Evolutionary conservation across 2,329 filamentous ascomycete genomes (phyloP).

Genomic region (Pochonia chlamydosporia): DNA sequence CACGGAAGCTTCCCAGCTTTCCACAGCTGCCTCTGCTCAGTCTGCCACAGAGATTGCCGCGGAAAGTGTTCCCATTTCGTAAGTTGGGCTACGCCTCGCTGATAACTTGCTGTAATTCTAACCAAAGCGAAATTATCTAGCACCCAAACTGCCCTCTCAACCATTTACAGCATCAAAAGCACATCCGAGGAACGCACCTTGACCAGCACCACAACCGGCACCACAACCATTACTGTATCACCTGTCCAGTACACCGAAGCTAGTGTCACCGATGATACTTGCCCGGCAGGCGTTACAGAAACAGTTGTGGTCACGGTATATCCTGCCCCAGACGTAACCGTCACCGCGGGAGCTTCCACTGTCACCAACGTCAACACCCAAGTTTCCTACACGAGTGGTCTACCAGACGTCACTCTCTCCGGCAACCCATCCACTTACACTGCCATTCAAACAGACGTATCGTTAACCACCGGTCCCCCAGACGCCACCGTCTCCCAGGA

Average conservation of each 20-base stretch:
- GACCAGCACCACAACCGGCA: constrained; percentile 16
- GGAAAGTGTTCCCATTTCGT: constrained; percentile 29
- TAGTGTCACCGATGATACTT: constrained; percentile 15
- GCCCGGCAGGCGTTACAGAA: constrained; percentile 4
- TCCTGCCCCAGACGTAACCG: constrained; percentile 18
- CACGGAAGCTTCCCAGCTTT: constrained; percentile 4
- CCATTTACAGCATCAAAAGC: constrained; percentile 22
- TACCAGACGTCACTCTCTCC: constrained; percentile 22
- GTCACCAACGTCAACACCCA: constrained; percentile 20
- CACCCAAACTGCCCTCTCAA: constrained; percentile 26
- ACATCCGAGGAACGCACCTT: constrained; percentile 1
- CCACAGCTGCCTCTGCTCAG: constrained; percentile 1
- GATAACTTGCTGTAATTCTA: too few species aligned
- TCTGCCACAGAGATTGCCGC: constrained; percentile 3
- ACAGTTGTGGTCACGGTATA: constrained; percentile 9
- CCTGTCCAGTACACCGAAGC: constrained; percentile 18
- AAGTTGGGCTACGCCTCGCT: constrained; percentile 13
- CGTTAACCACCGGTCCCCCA: constrained; percentile 16
- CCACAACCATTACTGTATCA: constrained; percentile 15
- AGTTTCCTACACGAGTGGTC: constrained; percentile 15
- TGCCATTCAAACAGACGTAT: constrained; percentile 15
- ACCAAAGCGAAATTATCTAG: constrained; percentile 16
- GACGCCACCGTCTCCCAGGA: constrained; percentile 23
- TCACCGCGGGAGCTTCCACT: constrained; percentile 16
- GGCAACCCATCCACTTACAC: constrained; percentile 18